A percentile compares a stretch with the other conserved stretches of the same genome.
phyloP scores from a whole-genome alignment of 163 green algal genomes.

The Smithsoniella earleae region DNA sequence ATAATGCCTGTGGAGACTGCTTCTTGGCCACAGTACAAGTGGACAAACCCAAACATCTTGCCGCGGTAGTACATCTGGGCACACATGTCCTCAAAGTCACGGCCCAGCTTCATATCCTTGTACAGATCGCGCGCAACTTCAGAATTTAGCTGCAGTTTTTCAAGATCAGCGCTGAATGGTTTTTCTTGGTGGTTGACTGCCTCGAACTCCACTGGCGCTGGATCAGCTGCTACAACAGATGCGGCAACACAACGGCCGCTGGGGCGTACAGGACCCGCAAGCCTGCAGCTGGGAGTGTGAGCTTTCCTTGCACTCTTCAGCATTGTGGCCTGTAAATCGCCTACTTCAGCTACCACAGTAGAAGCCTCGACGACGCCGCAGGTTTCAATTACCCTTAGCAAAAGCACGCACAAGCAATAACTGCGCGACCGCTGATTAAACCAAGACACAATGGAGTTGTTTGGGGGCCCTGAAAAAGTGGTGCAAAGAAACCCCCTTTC shows the following conservation, averaged over 20 bases:
- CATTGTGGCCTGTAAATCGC: no score
- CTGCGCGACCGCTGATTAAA: no score
- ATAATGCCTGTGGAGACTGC: conserved; percentile 63
- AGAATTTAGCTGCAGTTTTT: conserved; percentile 35
- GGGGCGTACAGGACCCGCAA: neutral
- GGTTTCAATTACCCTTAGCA: no score
- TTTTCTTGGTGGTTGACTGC: conserved; percentile 27
- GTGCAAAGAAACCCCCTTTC: no score
- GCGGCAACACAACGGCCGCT: neutral
- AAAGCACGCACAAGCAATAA: no score
- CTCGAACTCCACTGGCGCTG: neutral
- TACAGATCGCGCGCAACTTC: conserved; percentile 68
- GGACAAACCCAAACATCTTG: conserved; percentile 94
- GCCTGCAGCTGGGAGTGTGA: no score
- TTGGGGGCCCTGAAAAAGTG: no score
- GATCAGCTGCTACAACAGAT: neutral
- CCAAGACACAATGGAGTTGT: no score
- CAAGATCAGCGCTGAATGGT: neutral
- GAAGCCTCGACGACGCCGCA: no score
- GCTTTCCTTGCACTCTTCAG: no score
- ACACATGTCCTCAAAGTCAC: conserved; percentile 92
- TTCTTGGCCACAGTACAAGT: conserved; percentile 94
- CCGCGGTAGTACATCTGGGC: conserved; percentile 95
- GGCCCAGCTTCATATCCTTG: conserved; percentile 81
- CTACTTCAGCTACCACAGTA: no score